Percentiles rank a stretch among this genome's conserved stretches.
phyloP scores from a whole-genome alignment of 1,284 basidiomycete genomes.

The Cryptococcus floricola region DNA sequence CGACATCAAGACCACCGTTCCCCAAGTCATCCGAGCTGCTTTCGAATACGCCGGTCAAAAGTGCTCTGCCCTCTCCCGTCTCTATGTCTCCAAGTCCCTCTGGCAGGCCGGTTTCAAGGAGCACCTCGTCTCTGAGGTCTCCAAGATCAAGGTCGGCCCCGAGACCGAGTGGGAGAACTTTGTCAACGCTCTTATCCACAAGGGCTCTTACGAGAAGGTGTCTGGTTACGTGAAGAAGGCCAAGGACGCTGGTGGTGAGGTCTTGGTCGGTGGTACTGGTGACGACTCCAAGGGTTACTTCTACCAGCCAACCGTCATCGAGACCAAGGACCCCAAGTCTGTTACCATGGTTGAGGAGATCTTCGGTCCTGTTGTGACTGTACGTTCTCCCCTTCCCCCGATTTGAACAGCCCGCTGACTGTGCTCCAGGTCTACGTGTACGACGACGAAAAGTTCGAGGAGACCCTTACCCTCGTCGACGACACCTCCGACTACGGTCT shows the following conservation, averaged over 20 bases:
- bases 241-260: conserved; percentile 79
- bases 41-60: conserved; percentile 99
- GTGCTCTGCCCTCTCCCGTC: conserved; percentile 87
- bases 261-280: conserved; percentile 78
- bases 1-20: conserved; percentile 78
- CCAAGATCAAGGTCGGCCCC: conserved; percentile 80
- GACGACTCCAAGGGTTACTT: conserved; percentile 93
- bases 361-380: conserved; percentile 94
- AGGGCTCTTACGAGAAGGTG: conserved; percentile 81
- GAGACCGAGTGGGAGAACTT: conserved; percentile 79
- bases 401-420: not conserved
- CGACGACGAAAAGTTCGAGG: conserved; percentile 78
- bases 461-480: conserved; percentile 84
- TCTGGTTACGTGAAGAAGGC: conserved; percentile 80
- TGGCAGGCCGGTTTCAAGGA: conserved; percentile 89
- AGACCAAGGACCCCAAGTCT: conserved; percentile 85
- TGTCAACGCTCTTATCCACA: conserved; percentile 91
- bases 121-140: conserved; percentile 66
- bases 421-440: conserved; percentile 68
- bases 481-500: conserved; percentile 82
- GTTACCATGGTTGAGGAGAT: conserved; percentile 94
- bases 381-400: conserved; percentile 45
- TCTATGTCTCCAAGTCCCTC: conserved; percentile 81
- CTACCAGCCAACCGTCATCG: conserved; percentile 89
- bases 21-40: conserved; percentile 81